Conservation (phyloP, 345 rosid genomes). For the Pugionium cornutum region DNA sequence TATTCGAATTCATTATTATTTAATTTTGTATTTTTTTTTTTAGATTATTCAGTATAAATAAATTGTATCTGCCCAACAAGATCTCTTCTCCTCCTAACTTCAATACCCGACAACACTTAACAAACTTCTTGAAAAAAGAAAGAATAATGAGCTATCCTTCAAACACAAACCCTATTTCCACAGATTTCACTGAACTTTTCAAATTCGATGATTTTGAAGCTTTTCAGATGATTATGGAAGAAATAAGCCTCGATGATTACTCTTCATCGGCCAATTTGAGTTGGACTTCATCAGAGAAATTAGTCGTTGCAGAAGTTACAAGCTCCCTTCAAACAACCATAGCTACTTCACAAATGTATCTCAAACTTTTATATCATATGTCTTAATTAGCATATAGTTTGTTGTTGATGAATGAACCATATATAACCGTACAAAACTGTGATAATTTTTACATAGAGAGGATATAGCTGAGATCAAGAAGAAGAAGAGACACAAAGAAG, state of each 20-base stretch:
- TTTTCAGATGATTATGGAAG: constrained; percentile 32
- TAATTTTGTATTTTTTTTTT: neutral
- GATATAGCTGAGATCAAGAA: constrained; percentile 33
- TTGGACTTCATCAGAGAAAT: constrained; percentile 35
- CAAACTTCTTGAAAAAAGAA: neutral
- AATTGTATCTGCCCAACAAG: constrained; percentile 17
- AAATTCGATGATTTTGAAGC: constrained; percentile 24
- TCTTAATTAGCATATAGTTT: neutral
- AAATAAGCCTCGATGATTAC: constrained; percentile 29
- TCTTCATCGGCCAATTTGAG: constrained; percentile 30
- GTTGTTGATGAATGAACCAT: constrained; percentile 13
- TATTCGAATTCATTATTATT: no score
- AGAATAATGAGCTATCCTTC: constrained; percentile 37
- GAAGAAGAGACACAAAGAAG: constrained; percentile 32
- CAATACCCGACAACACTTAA: constrained; percentile 12
- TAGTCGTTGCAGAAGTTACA: constrained; percentile 33
- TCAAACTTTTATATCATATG: constrained; percentile 2
- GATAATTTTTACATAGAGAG: constrained; percentile 27
- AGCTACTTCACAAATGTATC: constrained; percentile 30
- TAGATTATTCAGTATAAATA: constrained; percentile 29
- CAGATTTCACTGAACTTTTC: constrained; percentile 20
- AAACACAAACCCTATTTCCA: constrained; percentile 38
- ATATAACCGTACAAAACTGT: neutral
- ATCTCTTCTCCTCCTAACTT: constrained; percentile 28
- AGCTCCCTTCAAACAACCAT: constrained; percentile 32